Percentiles rank a stretch among this genome's conserved stretches.
Conservation (phyloP, 2,329 filamentous ascomycete species). For the Pyrenochaeta sp. region DNA sequence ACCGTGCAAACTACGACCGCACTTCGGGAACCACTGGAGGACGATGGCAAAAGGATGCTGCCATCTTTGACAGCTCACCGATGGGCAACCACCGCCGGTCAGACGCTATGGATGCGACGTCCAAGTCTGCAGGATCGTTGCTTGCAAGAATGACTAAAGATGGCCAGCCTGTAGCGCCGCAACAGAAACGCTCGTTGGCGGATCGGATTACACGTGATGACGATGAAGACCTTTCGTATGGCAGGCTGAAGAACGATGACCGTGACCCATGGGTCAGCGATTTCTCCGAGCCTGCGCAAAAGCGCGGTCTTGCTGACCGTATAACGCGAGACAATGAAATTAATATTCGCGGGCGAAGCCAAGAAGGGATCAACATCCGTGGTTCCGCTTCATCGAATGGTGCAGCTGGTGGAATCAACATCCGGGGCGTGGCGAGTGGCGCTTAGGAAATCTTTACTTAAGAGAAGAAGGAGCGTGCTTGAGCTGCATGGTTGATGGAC, state of each 20-base stretch:
- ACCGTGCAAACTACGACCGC: conserved; percentile 38
- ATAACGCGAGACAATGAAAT: conserved; percentile 35
- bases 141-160: conserved; percentile 47
- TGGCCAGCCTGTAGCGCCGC: conserved; percentile 34
- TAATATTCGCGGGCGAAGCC: conserved; percentile 38
- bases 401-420: conserved; percentile 35
- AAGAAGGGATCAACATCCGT: conserved; percentile 12
- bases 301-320: conserved; percentile 31
- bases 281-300: conserved; percentile 32
- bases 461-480: not conserved
- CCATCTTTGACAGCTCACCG: conserved; percentile 47
- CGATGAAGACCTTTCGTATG: conserved; percentile 32
- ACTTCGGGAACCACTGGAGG: conserved; percentile 19
- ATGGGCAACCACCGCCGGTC: conserved; percentile 55
- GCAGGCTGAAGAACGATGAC: conserved; percentile 43
- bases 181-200: conserved; percentile 35
- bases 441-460: conserved; percentile 23
- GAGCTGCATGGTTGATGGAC: too few relatives aligned
- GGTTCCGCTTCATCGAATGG: not conserved
- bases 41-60: conserved; percentile 39
- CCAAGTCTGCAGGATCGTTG: conserved; percentile 33
- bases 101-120: conserved; percentile 52
- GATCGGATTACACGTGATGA: conserved; percentile 43
- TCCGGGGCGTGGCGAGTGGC: conserved; percentile 45
- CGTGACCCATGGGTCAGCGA: conserved; percentile 34